Base-by-base conservation (phyloP, 176 grass and related monocot species). In the Triticum turgidum region DNA sequence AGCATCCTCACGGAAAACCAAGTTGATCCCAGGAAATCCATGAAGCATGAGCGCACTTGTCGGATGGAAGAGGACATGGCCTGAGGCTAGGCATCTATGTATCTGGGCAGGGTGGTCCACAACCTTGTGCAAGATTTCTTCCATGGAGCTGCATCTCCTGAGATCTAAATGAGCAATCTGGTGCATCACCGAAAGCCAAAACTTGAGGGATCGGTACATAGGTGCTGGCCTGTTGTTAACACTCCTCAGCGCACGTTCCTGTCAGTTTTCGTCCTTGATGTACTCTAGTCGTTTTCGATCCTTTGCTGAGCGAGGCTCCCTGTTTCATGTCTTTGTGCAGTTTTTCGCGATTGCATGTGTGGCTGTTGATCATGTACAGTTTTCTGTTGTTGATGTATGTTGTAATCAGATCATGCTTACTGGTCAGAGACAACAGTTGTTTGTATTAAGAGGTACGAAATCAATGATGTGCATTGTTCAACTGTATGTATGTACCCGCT, bases 161-260 rank as follows among this genome's bases (percentile, higher is more conserved):
- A 85, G 81, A 95, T 95, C 90, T 81, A 42, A 65, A n/a, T 29
- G 74, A 84, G 47, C 72, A 90, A 88, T 83, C 79, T 83, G 73
- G 82, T 76, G 88, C 74, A 39, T 71, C 82, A 67, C 27, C 82
- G 70, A 92, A 92, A 86, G 88, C 88, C 90, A 85, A 85, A 87
- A 81, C 81, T 89, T 85, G 5, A 85, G 89, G 86, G 78, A 77
- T 63, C 13, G 30, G 63, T 68, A 71, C 73, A 76, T 79, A 65
- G 81, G 59, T 59, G 66, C 0, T 85, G 39, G 69, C 80, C 78
- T 58, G 25, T 49, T 66, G 34, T 61, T 81, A 87, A 44, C 77
- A 61, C 79, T 47, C 67, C 83, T 52, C 79, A n/a, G 77, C 10
- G 69, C 56, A 39, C 78, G 69, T 51, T 17, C 8, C 39, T 70